Conservation (phyloP, 441 rosid genomes). For the Erodium texanum region DNA sequence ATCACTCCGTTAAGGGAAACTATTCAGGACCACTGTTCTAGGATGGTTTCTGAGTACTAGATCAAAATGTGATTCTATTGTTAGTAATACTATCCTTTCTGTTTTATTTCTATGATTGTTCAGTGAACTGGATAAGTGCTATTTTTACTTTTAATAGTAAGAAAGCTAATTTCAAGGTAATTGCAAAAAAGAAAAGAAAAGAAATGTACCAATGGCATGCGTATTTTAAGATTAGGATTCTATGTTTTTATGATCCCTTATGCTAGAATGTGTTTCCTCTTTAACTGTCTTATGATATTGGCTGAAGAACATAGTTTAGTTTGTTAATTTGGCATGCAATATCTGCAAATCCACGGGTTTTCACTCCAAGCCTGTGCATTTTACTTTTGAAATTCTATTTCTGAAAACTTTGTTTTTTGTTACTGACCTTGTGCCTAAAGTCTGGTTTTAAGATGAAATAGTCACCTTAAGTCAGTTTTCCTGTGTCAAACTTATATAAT, state of each 20-base stretch:
- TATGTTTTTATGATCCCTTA: background rate
- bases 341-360: background rate
- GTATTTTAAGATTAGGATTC: background rate
- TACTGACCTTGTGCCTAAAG: background rate
- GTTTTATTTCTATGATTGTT: background rate
- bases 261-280: background rate
- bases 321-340: background rate
- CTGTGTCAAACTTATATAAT: background rate
- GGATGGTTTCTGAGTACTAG: too few relatives aligned
- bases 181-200: background rate
- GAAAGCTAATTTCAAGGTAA: background rate
- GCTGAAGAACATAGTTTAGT: background rate
- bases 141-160: background rate
- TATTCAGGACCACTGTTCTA: background rate
- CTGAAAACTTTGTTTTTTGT: background rate
- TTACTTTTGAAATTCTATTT: background rate
- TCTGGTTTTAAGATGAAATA: background rate
- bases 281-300: background rate
- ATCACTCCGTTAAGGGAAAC: background rate
- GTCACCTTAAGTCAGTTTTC: background rate
- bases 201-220: background rate
- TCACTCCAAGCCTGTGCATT: background rate
- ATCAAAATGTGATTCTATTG: background rate
- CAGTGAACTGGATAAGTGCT: background rate
- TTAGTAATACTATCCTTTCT: background rate